phyloP scores from a whole-genome alignment of 2,329 filamentous ascomycete species.

The Xylaria polymorpha region DNA sequence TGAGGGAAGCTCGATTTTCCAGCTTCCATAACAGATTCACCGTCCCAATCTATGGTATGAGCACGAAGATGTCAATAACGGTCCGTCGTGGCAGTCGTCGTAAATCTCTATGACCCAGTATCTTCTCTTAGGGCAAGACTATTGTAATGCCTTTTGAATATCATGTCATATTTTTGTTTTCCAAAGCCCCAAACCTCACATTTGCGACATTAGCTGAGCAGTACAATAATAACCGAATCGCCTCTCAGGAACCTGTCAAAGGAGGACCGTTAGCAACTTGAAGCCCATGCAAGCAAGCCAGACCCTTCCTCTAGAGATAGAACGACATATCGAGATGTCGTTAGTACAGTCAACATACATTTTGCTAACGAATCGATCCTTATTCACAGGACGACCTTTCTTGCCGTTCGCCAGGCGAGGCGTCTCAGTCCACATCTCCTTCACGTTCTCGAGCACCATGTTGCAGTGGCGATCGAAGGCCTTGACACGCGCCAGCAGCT shows the following conservation, averaged over 20 bases:
- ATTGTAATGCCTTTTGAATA: constrained; percentile 16
- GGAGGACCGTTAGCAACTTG: constrained; percentile 22
- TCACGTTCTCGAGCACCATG: constrained; percentile 97
- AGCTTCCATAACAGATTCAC: constrained; percentile 23
- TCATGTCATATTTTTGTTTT: constrained; percentile 21
- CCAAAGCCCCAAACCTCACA: constrained; percentile 5
- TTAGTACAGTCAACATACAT: constrained; percentile 69
- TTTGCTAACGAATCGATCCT: constrained; percentile 98
- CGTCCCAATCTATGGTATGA: constrained; percentile 23
- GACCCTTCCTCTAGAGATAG: neutral
- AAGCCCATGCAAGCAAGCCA: constrained; percentile 11
- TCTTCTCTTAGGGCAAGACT: constrained; percentile 19
- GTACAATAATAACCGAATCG: constrained; percentile 87
- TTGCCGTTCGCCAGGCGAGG: constrained; percentile 84
- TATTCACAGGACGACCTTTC: constrained; percentile 91
- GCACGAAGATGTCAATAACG: constrained; percentile 11
- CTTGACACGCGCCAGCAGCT: constrained; percentile 96
- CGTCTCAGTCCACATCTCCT: constrained; percentile 99
- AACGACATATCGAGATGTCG: neutral
- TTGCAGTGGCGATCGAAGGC: constrained; percentile 99
- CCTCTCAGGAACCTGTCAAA: constrained; percentile 81
- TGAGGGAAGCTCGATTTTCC: constrained; percentile 25
- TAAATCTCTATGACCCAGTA: constrained; percentile 25
- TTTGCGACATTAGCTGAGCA: constrained; percentile 72
- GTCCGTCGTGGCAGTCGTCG: constrained; percentile 10